Base-by-base conservation (phyloP, 768 basidiomycete species). In the Russula sp. region DNA sequence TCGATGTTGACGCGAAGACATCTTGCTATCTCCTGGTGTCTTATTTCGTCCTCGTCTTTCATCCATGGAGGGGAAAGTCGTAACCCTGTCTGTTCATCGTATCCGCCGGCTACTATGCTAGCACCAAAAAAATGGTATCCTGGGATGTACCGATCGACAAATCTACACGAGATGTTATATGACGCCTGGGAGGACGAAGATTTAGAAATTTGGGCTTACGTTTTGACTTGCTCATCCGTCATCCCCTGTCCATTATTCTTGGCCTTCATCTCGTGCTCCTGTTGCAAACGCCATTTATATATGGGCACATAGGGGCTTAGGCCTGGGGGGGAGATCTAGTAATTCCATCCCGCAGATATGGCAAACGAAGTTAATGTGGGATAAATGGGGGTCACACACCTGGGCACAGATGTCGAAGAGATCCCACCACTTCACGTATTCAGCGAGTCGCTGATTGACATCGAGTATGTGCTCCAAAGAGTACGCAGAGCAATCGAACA, bases 91-190 rank as follows among this genome's bases (percentile, higher is more conserved):
- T 60, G 56, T 10, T 58, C 60, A 22, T 67, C 65, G 14, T 67
- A 34, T 59, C 57, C 62, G 48, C 81, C 80, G 6, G 69, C 67
- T 10, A 56, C 66, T 4, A 89, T 75, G 11, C 86, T 83, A 22
- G 84, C 82, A 4, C 81, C 84, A 70, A 90, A 98, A 71, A 95
- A 88, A 63, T 96, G 85, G 70, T 97, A 98, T 3, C 89, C 91
- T 1, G 94, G 94, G 68, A 98, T 94, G 73, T 97, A 97, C 4
- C 95, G 85, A 73, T 94, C 89, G 6, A 95, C 85, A 71, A 96
- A 96, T 40, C 89, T 92, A 40, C 31, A 47, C 34, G 22, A 6
- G 57, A 22, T 52, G 13, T 62, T 55, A 27, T 63, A 34, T 22
- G 20, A 31, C 14, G 9, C 5, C 22, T 22, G 53, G 20, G 3